Evolutionary conservation across 495 filamentous ascomycete species (phyloP).

Genomic region (Penicillium macrosclerotiorum): DNA sequence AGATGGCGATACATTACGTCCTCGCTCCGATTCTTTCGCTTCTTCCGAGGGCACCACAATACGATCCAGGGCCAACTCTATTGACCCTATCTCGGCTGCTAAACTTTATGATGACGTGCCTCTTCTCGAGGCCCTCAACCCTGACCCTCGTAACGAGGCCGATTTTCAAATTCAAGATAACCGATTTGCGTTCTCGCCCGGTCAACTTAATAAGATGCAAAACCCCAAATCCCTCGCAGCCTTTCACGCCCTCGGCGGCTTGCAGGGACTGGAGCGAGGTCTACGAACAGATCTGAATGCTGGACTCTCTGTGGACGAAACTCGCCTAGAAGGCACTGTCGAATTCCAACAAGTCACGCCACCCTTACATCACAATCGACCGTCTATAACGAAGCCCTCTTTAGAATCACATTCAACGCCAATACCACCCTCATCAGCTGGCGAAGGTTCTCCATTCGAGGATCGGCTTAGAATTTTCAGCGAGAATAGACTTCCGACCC

Average conservation of each 20-base stretch:
- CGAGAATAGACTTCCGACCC: constrained; percentile 71
- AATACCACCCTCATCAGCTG: constrained; percentile 12
- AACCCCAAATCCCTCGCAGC: constrained; percentile 73
- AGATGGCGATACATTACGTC: constrained; percentile 50
- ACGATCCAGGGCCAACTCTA: constrained; percentile 44
- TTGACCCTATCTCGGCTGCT: constrained; percentile 22
- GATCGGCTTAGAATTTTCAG: constrained; percentile 70
- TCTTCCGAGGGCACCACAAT: constrained; percentile 40
- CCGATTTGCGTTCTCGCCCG: constrained; percentile 68
- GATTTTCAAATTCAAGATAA: constrained; percentile 67
- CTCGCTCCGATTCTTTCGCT: constrained; percentile 46
- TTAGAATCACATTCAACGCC: not conserved
- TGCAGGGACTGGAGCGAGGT: constrained; percentile 65
- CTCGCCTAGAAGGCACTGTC: constrained; percentile 52
- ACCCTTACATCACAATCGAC: constrained; percentile 11
- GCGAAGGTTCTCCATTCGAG: constrained; percentile 42
- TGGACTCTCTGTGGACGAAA: constrained; percentile 68
- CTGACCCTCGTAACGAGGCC: constrained; percentile 61
- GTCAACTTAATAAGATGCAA: constrained; percentile 70
- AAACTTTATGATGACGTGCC: constrained; percentile 45
- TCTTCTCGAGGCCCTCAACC: constrained; percentile 56
- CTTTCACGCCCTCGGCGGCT: constrained; percentile 65
- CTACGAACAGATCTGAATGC: constrained; percentile 61
- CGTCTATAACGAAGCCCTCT: constrained; percentile 14
- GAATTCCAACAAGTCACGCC: constrained; percentile 60